phyloP scores from a whole-genome alignment of 805 yeast genomes.

The Starmerella apicola region DNA sequence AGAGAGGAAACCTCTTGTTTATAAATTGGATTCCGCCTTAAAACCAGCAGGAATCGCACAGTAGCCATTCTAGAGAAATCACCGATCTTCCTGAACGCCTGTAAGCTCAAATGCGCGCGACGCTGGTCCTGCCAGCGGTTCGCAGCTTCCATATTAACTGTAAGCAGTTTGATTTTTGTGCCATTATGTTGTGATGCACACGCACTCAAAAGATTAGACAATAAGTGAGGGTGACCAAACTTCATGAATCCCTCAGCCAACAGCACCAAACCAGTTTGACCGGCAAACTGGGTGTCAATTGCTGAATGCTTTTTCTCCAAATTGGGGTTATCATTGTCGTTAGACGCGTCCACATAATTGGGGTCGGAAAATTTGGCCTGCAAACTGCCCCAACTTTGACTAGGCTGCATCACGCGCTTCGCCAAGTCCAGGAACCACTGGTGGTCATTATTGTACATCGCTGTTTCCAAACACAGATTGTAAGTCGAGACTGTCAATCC shows the following conservation, averaged over 20 bases:
- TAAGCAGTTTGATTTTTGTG: constrained; percentile 8
- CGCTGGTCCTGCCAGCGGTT: constrained; percentile 13
- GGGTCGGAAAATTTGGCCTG: constrained; percentile 8
- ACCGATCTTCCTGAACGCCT: constrained; percentile 7
- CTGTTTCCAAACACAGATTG: constrained; percentile 12
- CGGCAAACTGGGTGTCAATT: neutral
- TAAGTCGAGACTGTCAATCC: neutral
- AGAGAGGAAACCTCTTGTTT: neutral
- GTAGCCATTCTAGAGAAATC: constrained; percentile 3
- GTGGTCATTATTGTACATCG: constrained; percentile 6
- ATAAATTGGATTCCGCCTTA: neutral
- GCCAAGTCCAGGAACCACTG: constrained; percentile 10
- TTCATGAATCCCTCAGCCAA: constrained; percentile 14
- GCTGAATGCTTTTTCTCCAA: no score
- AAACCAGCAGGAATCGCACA: constrained; percentile 9
- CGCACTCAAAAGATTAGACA: neutral
- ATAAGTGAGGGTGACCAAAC: constrained; percentile 6
- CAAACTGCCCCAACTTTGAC: constrained; percentile 3
- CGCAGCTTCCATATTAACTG: constrained; percentile 20
- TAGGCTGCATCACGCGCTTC: constrained; percentile 1
- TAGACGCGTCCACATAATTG: neutral
- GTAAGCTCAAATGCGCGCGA: constrained; percentile 19
- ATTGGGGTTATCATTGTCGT: no score
- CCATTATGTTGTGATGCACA: neutral
- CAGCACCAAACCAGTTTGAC: neutral